Conservation (phyloP, 2,329 filamentous ascomycete species). For the Nemania diffusa region DNA sequence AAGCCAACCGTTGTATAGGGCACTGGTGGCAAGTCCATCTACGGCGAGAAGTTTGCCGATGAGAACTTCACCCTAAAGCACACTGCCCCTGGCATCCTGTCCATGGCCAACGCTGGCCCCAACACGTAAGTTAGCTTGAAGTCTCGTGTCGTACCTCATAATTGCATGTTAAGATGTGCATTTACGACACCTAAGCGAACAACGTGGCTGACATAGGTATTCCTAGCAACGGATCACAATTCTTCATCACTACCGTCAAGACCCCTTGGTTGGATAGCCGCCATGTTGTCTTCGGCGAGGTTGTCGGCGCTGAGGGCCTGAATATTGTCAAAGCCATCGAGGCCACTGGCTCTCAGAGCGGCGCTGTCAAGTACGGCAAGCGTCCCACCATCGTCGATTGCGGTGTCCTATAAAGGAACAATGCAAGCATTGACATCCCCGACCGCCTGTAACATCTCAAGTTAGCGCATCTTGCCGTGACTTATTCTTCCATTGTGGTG, state of each 20-base stretch:
- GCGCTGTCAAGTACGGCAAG: conserved; percentile 65
- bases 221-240: conserved; percentile 95
- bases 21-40: conserved; percentile 93
- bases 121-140: conserved; percentile 75
- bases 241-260: conserved; percentile 94
- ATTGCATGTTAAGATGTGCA: conserved; percentile 4
- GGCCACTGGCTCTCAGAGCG: conserved; percentile 66
- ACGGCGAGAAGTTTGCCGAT: conserved; percentile 92
- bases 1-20: conserved; percentile 64
- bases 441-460: conserved; percentile 41
- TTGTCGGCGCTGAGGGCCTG: conserved; percentile 63
- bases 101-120: conserved; percentile 94
- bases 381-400: conserved; percentile 67
- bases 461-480: conserved; percentile 31
- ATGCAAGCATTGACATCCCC: conserved; percentile 16
- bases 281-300: conserved; percentile 87
- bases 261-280: conserved; percentile 87
- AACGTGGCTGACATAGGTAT: conserved; percentile 14
- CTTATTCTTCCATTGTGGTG: conserved; percentile 29
- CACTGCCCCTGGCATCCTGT: conserved; percentile 79
- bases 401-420: conserved; percentile 59
- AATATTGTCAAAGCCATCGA: conserved; percentile 69
- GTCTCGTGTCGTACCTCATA: background rate
- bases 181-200: background rate
- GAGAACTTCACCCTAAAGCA: conserved; percentile 89